Base-by-base conservation (phyloP, 2,329 filamentous ascomycete genomes). In the Pseudocercospora crystallina region DNA sequence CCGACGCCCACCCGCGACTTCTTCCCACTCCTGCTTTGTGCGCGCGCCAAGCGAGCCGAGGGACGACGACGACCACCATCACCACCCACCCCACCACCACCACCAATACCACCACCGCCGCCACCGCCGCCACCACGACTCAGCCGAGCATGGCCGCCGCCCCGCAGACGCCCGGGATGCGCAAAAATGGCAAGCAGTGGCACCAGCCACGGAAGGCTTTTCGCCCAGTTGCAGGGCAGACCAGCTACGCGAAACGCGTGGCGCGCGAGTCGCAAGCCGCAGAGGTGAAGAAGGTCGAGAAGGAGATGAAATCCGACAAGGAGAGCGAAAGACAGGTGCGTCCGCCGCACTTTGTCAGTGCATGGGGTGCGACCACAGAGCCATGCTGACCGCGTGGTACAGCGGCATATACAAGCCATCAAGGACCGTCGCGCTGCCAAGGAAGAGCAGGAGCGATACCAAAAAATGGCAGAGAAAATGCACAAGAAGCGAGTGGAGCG, bases 381-480 rank as follows among this genome's bases (percentile, higher is more conserved):
- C 20, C 10, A 32, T 49, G 36, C 62, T 66, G 47, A 63, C 53
- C 35, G 20, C 13, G 14, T 47, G 9, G 8, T 40, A 9, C 66
- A 96, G 89, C 80, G 81, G 67, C 84, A 85, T 61, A 83, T 94
- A 47, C 81, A 91, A 65, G 80, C 80, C 9, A 88, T 97, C 67
- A 91, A 87, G 65, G 90, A 95, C 58, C 91, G 87, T 72, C 82
- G 89, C 61, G 86, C 84, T 14, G 88, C 86, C 45, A 97, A 96
- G 80, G 91, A 90, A 64, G 94, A 97, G 77, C 90, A 87, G 72
- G 90, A 91, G 66, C 80, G 92, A 61, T 97, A 92, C 69, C 89
- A 90, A 71, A 89, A 91, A 77, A 83, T 99, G 83, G 92, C 90
- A 14, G 89, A 90, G 75, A 97, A 94, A 77, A 97, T 99, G 94